phyloP scores from a whole-genome alignment of 2,329 filamentous ascomycete genomes.

The Fusarium sp. region DNA sequence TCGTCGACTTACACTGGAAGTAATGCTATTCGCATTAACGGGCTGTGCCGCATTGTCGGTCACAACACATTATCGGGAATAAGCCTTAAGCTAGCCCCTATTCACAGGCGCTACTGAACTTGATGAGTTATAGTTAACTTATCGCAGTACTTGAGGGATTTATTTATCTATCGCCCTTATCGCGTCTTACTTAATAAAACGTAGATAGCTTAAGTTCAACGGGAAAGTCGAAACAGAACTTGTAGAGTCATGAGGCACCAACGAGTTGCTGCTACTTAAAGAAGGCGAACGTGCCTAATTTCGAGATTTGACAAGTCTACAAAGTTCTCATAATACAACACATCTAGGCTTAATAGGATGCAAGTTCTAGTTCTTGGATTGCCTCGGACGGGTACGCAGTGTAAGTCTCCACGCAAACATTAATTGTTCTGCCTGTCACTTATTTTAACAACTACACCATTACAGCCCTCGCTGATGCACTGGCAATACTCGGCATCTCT shows the following conservation, averaged over 20 bases:
- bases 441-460: not conserved
- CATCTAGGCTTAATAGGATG: accelerated
- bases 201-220: not conserved
- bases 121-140: too few species aligned
- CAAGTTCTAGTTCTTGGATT: not conserved
- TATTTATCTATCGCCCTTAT: not conserved
- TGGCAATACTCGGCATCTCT: not conserved
- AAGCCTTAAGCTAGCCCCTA: too few species aligned
- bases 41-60: too few species aligned
- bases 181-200: not conserved
- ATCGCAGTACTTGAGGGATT: not conserved
- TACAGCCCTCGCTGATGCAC: not conserved
- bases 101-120: too few species aligned
- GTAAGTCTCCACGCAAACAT: not conserved
- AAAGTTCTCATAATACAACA: too few species aligned
- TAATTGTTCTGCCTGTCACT: not conserved
- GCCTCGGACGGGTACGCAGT: not conserved
- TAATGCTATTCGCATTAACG: too few species aligned
- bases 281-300: not conserved
- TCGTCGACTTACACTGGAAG: too few species aligned
- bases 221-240: not conserved
- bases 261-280: not conserved
- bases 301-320: accelerated
- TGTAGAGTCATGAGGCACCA: not conserved
- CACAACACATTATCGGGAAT: too few species aligned